These are phyloP conservation scores for Pichia sp. DNA, from an alignment of 1,139 yeast genomes.

Conservation along the genomic window DNA sequence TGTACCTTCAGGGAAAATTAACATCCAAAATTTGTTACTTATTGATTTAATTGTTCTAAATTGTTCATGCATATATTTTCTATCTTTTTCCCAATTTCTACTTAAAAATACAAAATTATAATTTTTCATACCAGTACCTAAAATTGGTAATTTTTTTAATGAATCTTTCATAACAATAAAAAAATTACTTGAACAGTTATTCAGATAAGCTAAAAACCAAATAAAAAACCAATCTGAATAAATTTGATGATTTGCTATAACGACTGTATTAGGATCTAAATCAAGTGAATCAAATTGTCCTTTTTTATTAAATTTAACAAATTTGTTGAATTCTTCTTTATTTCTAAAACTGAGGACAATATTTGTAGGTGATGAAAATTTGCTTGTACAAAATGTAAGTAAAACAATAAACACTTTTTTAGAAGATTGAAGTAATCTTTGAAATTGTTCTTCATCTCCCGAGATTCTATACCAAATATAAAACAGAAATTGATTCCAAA, in stretches of 20 bases:
- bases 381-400: constrained; percentile 38
- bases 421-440: constrained; percentile 35
- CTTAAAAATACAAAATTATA: constrained; percentile 74
- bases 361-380: constrained; percentile 36
- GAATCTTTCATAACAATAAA: constrained; percentile 78
- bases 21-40: constrained; percentile 39
- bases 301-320: constrained; percentile 23
- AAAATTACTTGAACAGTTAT: constrained; percentile 55
- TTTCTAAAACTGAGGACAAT: constrained; percentile 35
- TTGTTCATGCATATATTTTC: constrained; percentile 48
- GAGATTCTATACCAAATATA: too few species aligned
- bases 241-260: constrained; percentile 84
- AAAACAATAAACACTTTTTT: constrained; percentile 46
- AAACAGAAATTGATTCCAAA: constrained; percentile 36
- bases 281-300: constrained; percentile 15
- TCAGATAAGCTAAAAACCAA: constrained; percentile 82
- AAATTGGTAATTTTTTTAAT: constrained; percentile 61
- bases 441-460: too few species aligned
- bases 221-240: constrained; percentile 91
- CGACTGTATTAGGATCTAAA: constrained; percentile 48
- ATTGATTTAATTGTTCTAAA: constrained; percentile 33
- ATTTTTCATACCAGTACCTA: constrained; percentile 84
- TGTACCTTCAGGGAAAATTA: constrained; percentile 94
- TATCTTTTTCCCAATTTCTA: constrained; percentile 81
- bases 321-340: constrained; percentile 26